Base-by-base conservation (phyloP, 345 rosid species). In the Arabidopsis arenosa region DNA sequence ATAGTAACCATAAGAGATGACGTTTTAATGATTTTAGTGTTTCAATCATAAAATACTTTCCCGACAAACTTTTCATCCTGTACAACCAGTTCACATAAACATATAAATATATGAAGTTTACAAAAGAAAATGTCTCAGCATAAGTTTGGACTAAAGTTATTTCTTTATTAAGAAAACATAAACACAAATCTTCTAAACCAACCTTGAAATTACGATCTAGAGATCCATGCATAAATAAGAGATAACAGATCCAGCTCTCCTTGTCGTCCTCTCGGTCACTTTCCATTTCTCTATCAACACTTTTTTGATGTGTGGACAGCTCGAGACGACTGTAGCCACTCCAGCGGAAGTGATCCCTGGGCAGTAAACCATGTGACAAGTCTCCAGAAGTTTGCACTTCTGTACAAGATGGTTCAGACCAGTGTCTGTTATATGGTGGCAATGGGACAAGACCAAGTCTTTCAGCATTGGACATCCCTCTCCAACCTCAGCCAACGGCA, bases 211-310 rank as follows among this genome's bases (percentile, higher is more conserved):
- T 33, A 41, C 51, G 41, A 28, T 44, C 63, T 88, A 91, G 49
- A 91, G 93, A 78, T 90, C 93, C 49, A 88, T 78, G 5, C 91
- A 88, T 6, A 88, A 93, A 79, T 88, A 93, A 52, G 96, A 78
- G 74, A 93, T 79, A 71, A 89, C 81, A 2, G 93, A 81, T 41
- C 92, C 89, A 1, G 97, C 98, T 78, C 88, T 85, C 60, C 98
- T 75, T 68, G 78, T 79, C 15, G 98, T 93, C 76, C 98, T 85
- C 56, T 85, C 80, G 57, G 91, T 91, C 26, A 91, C 97, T 84
- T 93, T 91, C 82, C 93, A 87, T 84, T 87, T 88, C 89, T 93
- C 98, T 3, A 93, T 86, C 80, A 88, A 77, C 40, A 93, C 86
- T 78, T 91, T 93, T 73, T 88, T 91, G 44, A 93, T 81, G 84